Conservation (phyloP, 441 rosid genomes). For the Aleurites moluccanus region DNA sequence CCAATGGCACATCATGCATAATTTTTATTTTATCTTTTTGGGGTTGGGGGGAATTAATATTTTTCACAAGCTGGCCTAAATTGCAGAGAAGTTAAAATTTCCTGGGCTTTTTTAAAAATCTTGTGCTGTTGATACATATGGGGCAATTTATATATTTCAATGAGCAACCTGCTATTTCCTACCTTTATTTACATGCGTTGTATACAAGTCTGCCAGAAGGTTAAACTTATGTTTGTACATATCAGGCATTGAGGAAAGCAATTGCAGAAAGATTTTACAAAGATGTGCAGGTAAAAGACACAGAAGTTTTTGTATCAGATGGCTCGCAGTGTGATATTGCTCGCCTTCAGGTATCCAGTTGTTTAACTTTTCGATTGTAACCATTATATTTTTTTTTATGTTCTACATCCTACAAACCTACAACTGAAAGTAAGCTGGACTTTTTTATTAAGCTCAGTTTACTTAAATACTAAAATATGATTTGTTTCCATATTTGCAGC, state of each 20-base stretch:
- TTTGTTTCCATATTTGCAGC: conserved; percentile 38
- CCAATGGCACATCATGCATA: too few relatives aligned
- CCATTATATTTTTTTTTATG: neutral
- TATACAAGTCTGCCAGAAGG: neutral
- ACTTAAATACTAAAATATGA: neutral
- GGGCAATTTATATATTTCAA: neutral
- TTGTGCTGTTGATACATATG: neutral
- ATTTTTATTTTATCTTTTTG: too few relatives aligned
- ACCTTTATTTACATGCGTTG: neutral
- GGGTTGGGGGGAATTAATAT: too few relatives aligned
- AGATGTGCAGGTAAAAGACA: conserved; percentile 45
- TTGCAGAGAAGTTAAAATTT: neutral
- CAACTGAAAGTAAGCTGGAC: conserved; percentile 1
- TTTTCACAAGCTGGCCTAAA: neutral
- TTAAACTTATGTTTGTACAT: conserved; percentile 6
- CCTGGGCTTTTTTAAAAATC: neutral
- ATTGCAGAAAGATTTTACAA: conserved; percentile 60
- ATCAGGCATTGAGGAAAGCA: conserved; percentile 58
- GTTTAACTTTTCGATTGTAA: neutral
- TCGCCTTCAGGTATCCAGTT: conserved; percentile 62
- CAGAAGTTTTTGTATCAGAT: conserved; percentile 80
- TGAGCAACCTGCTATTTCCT: neutral
- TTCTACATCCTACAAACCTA: neutral
- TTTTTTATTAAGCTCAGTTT: neutral
- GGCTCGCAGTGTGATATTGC: conserved; percentile 86